Conservation (phyloP, 1,139 yeast genomes). For the Nadsonia commutata region DNA sequence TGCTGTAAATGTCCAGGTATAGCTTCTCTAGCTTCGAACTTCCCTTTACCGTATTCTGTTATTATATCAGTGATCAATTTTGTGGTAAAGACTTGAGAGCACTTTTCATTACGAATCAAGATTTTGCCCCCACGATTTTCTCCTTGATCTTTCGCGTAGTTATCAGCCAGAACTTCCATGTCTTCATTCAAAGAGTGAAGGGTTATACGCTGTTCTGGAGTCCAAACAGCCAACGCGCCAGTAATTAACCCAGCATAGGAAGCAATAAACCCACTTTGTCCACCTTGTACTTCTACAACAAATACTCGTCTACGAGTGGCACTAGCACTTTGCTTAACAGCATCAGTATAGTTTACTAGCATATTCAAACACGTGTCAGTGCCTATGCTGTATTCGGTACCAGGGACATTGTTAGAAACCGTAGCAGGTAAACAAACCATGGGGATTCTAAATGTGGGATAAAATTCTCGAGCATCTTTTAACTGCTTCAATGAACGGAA, state of each 20-base stretch:
- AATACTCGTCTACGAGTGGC: conserved; percentile 90
- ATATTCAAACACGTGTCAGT: conserved; percentile 89
- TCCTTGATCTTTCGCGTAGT: conserved; percentile 65
- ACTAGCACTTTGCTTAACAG: conserved; percentile 86
- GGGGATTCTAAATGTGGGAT: conserved; percentile 88
- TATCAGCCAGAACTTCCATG: conserved; percentile 50
- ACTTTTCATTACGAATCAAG: conserved; percentile 70
- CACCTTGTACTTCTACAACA: conserved; percentile 96
- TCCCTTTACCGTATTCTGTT: conserved; percentile 57
- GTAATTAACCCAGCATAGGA: conserved; percentile 77
- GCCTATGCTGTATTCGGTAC: conserved; percentile 89
- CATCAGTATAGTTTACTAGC: conserved; percentile 84
- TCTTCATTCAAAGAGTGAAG: conserved; percentile 64
- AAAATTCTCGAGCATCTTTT: conserved; percentile 51
- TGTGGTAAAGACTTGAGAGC: conserved; percentile 70
- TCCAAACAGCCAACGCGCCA: conserved; percentile 87
- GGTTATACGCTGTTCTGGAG: conserved; percentile 77
- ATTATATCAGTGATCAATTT: conserved; percentile 71
- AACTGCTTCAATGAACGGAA: conserved; percentile 72
- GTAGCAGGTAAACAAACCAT: conserved; percentile 91
- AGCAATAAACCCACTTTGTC: conserved; percentile 87
- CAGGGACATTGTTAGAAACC: conserved; percentile 92
- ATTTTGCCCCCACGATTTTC: conserved; percentile 77
- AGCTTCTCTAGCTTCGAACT: conserved; percentile 87
- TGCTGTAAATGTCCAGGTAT: conserved; percentile 98